phyloP scores from a whole-genome alignment of 2,329 filamentous ascomycete species.

The Talaromyces sp. region DNA sequence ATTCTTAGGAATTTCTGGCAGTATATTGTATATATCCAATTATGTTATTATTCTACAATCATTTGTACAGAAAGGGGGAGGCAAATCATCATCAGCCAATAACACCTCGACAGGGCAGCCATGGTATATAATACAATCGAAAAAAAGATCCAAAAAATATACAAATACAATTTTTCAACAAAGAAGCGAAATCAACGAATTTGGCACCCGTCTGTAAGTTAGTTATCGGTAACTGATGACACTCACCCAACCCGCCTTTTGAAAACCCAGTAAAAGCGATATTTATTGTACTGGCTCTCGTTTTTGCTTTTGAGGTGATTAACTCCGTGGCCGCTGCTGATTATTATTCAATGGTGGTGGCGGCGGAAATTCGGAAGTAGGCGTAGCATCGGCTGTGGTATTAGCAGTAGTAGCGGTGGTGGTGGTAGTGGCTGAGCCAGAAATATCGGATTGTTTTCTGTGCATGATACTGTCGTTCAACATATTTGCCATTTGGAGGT shows the following conservation, averaged over 20 bases:
- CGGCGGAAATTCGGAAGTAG: neutral
- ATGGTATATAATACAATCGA: neutral
- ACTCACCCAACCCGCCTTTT: neutral
- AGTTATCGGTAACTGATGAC: neutral
- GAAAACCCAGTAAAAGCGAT: neutral
- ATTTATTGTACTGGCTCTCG: neutral
- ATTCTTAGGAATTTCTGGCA: too few species aligned
- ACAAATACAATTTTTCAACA: neutral
- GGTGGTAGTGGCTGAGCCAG: neutral
- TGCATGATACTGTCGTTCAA: slow-evolving; percentile 4
- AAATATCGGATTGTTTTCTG: slow-evolving; percentile 4
- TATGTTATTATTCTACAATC: too few species aligned
- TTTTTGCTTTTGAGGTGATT: neutral
- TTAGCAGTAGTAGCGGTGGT: neutral
- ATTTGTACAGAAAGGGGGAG: too few species aligned
- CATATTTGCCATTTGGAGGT: slow-evolving; percentile 10
- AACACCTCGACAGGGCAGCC: too few species aligned
- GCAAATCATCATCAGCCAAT: too few species aligned
- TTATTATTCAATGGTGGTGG: neutral
- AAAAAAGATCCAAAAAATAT: neutral
- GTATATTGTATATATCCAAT: too few species aligned
- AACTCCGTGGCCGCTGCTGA: neutral
- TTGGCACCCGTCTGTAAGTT: neutral
- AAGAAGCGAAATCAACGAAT: neutral
- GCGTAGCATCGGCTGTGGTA: neutral